Evolutionary conservation across 1,139 yeast genomes (phyloP).

Genomic region (Kluyveromyces sp.): DNA sequence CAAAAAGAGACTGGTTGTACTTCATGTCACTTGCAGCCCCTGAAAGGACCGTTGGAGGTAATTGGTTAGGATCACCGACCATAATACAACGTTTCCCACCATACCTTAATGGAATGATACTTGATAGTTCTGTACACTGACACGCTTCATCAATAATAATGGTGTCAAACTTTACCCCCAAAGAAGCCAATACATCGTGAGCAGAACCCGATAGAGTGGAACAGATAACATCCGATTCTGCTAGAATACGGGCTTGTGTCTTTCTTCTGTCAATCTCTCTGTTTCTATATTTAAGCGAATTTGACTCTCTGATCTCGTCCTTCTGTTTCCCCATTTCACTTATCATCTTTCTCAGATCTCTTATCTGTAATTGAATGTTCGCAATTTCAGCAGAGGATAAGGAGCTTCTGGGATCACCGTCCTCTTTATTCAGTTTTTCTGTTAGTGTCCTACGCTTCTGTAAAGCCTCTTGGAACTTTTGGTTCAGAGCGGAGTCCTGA

Average conservation of each 20-base stretch:
- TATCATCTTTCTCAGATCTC: constrained; percentile 52
- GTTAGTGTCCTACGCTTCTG: constrained; percentile 24
- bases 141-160: constrained; percentile 98
- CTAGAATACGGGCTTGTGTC: constrained; percentile 63
- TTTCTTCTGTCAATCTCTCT: constrained; percentile 74
- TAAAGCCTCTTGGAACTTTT: constrained; percentile 24
- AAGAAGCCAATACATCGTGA: constrained; percentile 69
- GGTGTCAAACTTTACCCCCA: constrained; percentile 79
- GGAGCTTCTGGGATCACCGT: constrained; percentile 25
- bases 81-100: constrained; percentile 88
- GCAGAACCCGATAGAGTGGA: constrained; percentile 94
- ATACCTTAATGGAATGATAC: constrained; percentile 85
- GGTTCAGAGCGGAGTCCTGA: constrained; percentile 30
- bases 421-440: constrained; percentile 25
- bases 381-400: constrained; percentile 33
- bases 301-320: constrained; percentile 73
- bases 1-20: constrained; percentile 90
- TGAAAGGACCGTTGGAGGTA: constrained; percentile 97
- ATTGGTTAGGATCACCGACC: constrained; percentile 99
- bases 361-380: constrained; percentile 42
- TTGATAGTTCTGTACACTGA: constrained; percentile 91
- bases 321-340: constrained; percentile 65
- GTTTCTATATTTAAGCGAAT: constrained; percentile 60
- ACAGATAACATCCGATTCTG: constrained; percentile 82
- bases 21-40: constrained; percentile 72